Conservation (phyloP, 163 green algal species). For the Botryococcus braunii region DNA sequence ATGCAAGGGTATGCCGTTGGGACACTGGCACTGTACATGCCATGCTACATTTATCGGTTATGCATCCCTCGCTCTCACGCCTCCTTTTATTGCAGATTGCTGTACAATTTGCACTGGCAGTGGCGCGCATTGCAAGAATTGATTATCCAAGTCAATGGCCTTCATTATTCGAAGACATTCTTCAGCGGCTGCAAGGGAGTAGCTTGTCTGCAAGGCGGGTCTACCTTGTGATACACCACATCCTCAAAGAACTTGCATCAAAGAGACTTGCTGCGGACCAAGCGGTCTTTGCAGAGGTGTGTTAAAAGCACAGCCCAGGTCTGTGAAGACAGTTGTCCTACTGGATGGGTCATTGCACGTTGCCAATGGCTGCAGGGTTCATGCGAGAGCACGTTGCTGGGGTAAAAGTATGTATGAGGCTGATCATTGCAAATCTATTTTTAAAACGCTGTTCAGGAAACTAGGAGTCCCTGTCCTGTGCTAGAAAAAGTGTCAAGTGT, state of each 20-base stretch:
- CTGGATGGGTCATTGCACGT: no score
- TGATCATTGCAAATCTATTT: no score
- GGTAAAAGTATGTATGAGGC: no score
- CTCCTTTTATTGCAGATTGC: slow-evolving; percentile 55
- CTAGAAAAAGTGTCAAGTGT: no score
- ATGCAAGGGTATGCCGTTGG: slow-evolving; percentile 49
- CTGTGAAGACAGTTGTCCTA: no score
- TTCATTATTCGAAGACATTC: slow-evolving; percentile 59
- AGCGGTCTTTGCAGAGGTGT: slow-evolving; percentile 71
- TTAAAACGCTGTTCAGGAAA: no score
- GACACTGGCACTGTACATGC: background rate
- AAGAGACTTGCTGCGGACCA: slow-evolving; percentile 83
- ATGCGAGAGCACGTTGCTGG: no score
- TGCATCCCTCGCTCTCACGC: background rate
- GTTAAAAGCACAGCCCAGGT: background rate
- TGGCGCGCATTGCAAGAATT: slow-evolving; percentile 74
- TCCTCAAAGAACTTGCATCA: slow-evolving; percentile 90
- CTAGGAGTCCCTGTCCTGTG: no score
- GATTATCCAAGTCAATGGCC: slow-evolving; percentile 84
- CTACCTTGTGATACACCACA: slow-evolving; percentile 82
- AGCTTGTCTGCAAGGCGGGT: slow-evolving; percentile 33
- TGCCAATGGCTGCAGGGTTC: no score
- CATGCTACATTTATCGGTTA: background rate
- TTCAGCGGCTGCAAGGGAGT: slow-evolving; percentile 18
- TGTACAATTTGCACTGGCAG: slow-evolving; percentile 75